These are phyloP conservation scores for Ustilago sp. DNA, from an alignment of 1,284 basidiomycete genomes.

Conservation along the genomic window DNA sequence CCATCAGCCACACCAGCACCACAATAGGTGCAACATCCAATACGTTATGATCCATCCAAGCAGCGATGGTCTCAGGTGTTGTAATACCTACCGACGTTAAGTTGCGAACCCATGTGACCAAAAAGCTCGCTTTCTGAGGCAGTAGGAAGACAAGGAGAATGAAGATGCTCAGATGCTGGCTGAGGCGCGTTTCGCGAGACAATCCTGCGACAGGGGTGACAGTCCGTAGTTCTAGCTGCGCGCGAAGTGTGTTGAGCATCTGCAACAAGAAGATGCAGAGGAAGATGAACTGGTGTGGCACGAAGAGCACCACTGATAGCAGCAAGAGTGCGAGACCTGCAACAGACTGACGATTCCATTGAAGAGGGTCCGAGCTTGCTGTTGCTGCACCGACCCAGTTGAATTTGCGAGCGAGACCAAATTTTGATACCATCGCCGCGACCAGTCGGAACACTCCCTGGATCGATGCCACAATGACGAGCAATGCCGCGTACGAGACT, in stretches of 20 bases:
- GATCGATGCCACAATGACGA: slow-evolving; percentile 28
- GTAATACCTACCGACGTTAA: slow-evolving; percentile 67
- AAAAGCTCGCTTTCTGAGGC: slow-evolving; percentile 81
- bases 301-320: slow-evolving; percentile 77
- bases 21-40: slow-evolving; percentile 78
- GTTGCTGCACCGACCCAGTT: slow-evolving; percentile 27
- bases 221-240: slow-evolving; percentile 35
- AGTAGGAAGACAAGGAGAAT: slow-evolving; percentile 85
- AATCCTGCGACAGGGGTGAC: slow-evolving; percentile 17
- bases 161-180: slow-evolving; percentile 72
- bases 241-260: slow-evolving; percentile 70
- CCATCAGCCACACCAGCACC: slow-evolving; percentile 71
- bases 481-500: slow-evolving; percentile 34
- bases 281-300: slow-evolving; percentile 92
- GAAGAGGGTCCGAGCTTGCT: slow-evolving; percentile 24
- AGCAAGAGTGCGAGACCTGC: slow-evolving; percentile 77
- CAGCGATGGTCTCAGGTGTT: slow-evolving; percentile 60
- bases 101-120: slow-evolving; percentile 91
- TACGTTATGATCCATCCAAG: slow-evolving; percentile 77
- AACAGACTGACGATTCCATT: slow-evolving; percentile 63
- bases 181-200: slow-evolving; percentile 72
- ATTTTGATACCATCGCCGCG: slow-evolving; percentile 12
- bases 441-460: slow-evolving; percentile 32
- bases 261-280: slow-evolving; percentile 84
- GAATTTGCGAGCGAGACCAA: slow-evolving; percentile 20